Base-by-base conservation (phyloP, 2,329 filamentous ascomycete species). In the Biscogniauxia mediterranea region DNA sequence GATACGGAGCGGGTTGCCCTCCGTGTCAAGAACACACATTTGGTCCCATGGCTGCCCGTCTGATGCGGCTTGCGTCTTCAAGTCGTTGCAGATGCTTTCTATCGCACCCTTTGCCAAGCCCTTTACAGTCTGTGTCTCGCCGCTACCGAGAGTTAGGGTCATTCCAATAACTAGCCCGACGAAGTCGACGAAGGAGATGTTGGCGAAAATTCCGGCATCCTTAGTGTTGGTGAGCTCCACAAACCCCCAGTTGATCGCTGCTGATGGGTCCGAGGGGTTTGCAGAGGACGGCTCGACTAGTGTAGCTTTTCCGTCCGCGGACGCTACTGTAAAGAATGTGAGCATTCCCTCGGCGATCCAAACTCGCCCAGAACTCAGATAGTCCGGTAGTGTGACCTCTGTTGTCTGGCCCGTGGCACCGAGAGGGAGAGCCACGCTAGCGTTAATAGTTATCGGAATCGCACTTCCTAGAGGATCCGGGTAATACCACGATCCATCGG, bases 171-270 rank as follows among this genome's bases (percentile, higher is more conserved):
- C 73, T 17, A 85, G 73, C 4, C 81, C 75, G 19, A 83, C 77
- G 62, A 82, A 83, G 67, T 84, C 81, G 32, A 84, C 81, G 59
- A 80, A 83, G 54, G 76, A 80, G 58, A 84, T 77, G 68, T 83
- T 83, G 63, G 80, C 79, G 51, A 73, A 82, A 25, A 83, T 67
- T 6, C 73, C 69, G 0, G 75, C 74, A 1, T 73, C 66, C 0
- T 66, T 54, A n/a, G 73, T 79, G 66, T 77, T 78, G 1, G 80
- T 80, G 26, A 84, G 71, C 66, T 84, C 81, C 19, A 81, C 74
- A 58, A 83, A 83, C 0, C 80, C 81, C 80, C 81, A 83, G 67
- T 78, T 78, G 46, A 80, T 68, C 1, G 69, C 74, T 0, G 77
- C 71, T 26, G 76, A 81, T 3, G 80, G 77, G 57, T 83, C 81